Conservation (phyloP, 2,329 filamentous ascomycete genomes). For the Cryphonectria naterciae region DNA sequence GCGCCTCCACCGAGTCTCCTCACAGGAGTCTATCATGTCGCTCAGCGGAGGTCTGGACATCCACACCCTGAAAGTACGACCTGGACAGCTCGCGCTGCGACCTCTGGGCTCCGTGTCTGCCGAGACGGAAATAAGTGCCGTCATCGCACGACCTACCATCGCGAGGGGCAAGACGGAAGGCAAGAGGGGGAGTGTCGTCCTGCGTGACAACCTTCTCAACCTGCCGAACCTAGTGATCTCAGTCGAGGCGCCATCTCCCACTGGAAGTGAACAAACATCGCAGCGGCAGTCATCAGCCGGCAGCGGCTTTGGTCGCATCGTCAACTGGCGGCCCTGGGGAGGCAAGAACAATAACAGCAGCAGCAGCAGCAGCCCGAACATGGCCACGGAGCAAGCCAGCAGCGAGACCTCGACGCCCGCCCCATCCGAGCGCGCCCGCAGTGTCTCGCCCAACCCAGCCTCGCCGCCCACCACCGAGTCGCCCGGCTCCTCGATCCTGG, state of each 20-base stretch:
- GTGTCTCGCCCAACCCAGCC: conserved; percentile 21
- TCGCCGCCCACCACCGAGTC: conserved; percentile 19
- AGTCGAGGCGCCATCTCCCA: conserved; percentile 4
- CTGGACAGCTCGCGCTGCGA: conserved; percentile 71
- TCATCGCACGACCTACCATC: conserved; percentile 63
- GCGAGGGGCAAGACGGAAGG: conserved; percentile 44
- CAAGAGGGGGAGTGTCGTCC: conserved; percentile 57
- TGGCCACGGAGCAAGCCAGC: background rate
- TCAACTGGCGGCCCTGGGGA: conserved; percentile 55
- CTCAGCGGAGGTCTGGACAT: conserved; percentile 88
- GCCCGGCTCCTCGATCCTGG: conserved; percentile 26
- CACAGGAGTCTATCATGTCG: conserved; percentile 89
- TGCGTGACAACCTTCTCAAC: conserved; percentile 59
- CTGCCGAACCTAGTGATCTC: conserved; percentile 40
- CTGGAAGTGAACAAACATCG: background rate
- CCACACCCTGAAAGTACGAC: conserved; percentile 75
- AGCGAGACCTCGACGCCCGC: conserved; percentile 14
- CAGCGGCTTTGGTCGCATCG: conserved; percentile 47
- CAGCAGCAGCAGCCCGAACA: background rate
- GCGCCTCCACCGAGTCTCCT: conserved; percentile 60
- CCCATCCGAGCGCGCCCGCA: conserved; percentile 21
- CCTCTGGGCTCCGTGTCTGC: conserved; percentile 57
- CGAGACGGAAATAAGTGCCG: conserved; percentile 61
- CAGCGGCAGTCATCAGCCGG: conserved; percentile 31
- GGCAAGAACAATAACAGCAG: conserved; percentile 25